Base-by-base conservation (phyloP, 176 grass and related monocot species). In the Oryza brachyantha region DNA sequence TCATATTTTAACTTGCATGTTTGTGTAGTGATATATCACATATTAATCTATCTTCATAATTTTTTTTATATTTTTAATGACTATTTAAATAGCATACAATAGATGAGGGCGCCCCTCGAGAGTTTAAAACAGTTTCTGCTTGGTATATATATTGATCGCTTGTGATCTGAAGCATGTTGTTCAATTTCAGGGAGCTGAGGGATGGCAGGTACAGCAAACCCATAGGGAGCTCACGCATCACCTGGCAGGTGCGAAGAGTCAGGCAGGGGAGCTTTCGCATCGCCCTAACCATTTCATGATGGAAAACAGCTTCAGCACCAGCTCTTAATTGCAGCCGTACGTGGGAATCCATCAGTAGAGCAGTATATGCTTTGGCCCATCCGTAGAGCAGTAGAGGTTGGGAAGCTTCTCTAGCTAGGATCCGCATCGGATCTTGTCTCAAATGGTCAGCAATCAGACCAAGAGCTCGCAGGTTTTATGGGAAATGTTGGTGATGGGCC, bases 331-430 rank as follows among this genome's bases (percentile, higher is more conserved):
- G n/a, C n/a, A n/a, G n/a, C n/a, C 11, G 74, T 61, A 0, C 26
- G 32, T 57, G 80, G 43, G 35, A 83, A 83, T 42, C 70, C 80
- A 40, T 35, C 7, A 5, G 29, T 22, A 16, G 80, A 66, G 61
- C 16, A 66, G 0, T 26, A 25, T 57, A 81, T 72, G n/a, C 28
- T 50, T 4, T 2, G 3, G 7, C 79, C 57, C 26, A 81, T 63
- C 8, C 5, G 0, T 0, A 81, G 41, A 12, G 27, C 68, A n/a
- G 64, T 40, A n/a, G 25, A 81, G 40, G 60, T 58, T 64, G 13
- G 68, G 79, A 43, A 81, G 79, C 79, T 81, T 81, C 58, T 72
- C n/a, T n/a, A n/a, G n/a, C 79, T 0, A 81, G 79, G 21, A 72
- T 64, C 2, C 57, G 79, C 79, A 81, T 72, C 1, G 57, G 68